Percentiles rank a stretch among this genome's conserved stretches.
These are phyloP conservation scores for Beauveria rudraprayagi DNA, from an alignment of 2,329 filamentous ascomycete species.

Conservation along the genomic window DNA sequence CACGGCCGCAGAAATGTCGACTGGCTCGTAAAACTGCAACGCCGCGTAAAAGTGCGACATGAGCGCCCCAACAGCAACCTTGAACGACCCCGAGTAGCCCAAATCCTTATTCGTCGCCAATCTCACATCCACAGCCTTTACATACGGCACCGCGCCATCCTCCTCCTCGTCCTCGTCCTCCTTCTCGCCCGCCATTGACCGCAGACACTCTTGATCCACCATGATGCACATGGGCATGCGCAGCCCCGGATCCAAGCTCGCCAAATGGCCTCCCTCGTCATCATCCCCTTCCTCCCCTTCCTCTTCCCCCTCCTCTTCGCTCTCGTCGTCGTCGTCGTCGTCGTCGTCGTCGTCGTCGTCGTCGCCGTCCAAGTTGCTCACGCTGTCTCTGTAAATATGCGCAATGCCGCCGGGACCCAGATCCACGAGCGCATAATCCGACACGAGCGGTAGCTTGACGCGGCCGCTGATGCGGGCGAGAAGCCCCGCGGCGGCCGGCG, in stretches of 20 bases:
- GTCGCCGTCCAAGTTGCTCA: background rate
- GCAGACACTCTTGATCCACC: conserved; percentile 2
- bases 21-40: background rate
- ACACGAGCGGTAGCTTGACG: background rate
- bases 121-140: background rate
- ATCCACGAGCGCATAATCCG: background rate
- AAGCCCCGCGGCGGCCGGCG: background rate
- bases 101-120: background rate
- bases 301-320: background rate
- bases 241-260: background rate
- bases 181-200: background rate
- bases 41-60: background rate
- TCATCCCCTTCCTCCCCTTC: background rate
- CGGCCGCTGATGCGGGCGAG: background rate
- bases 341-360: background rate
- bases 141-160: background rate
- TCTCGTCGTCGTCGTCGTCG: background rate
- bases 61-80: background rate
- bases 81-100: background rate
- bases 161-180: background rate
- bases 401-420: background rate
- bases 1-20: background rate
- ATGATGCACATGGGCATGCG: conserved; percentile 6
- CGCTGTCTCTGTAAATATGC: background rate
- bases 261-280: background rate